A percentile compares a stretch with the other conserved stretches of the same genome.
Evolutionary conservation across 352 stramenopile species (phyloP).

Genomic region (Globisporangium sylvaticum): DNA sequence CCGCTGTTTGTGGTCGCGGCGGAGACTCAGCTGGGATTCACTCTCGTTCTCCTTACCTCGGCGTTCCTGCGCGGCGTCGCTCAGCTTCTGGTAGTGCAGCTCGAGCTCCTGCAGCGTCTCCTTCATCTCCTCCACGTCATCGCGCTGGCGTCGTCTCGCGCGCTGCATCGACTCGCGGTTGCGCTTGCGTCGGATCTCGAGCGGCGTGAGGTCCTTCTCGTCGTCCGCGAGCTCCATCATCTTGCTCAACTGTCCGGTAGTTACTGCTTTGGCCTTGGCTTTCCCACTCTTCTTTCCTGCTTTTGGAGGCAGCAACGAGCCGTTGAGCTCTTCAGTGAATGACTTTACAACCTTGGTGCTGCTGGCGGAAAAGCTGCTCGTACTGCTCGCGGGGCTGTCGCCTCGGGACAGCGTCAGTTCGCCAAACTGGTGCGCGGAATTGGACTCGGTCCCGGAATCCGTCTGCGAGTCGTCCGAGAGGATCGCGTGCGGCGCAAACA

Average conservation of each 20-base stretch:
- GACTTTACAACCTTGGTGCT: background rate
- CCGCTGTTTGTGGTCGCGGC: slow-evolving; percentile 8
- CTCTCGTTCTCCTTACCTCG: slow-evolving; percentile 1
- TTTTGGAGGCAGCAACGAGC: background rate
- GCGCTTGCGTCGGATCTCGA: slow-evolving; percentile 49
- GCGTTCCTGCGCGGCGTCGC: slow-evolving; percentile 28
- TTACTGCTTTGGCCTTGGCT: background rate
- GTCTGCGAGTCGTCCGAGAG: slow-evolving; percentile 29
- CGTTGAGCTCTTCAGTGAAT: background rate
- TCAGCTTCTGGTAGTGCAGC: slow-evolving; percentile 38
- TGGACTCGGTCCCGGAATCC: slow-evolving; percentile 19
- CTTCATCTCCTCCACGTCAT: slow-evolving; percentile 52
- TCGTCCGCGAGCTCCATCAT: slow-evolving; percentile 17
- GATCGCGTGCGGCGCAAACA: slow-evolving; percentile 23
- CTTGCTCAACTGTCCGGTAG: background rate
- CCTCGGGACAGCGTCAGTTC: slow-evolving; percentile 1
- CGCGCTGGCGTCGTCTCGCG: slow-evolving; percentile 35
- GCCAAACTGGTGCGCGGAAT: background rate
- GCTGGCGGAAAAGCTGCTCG: background rate
- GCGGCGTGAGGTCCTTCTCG: slow-evolving; percentile 34
- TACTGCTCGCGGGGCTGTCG: slow-evolving; percentile 3
- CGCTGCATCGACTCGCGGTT: slow-evolving; percentile 59
- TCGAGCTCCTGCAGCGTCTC: slow-evolving; percentile 41
- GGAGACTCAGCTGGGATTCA: background rate
- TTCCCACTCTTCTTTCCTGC: slow-evolving; percentile 9